Conservation (phyloP, 352 stramenopile genomes). For the Pythium chondricola region DNA sequence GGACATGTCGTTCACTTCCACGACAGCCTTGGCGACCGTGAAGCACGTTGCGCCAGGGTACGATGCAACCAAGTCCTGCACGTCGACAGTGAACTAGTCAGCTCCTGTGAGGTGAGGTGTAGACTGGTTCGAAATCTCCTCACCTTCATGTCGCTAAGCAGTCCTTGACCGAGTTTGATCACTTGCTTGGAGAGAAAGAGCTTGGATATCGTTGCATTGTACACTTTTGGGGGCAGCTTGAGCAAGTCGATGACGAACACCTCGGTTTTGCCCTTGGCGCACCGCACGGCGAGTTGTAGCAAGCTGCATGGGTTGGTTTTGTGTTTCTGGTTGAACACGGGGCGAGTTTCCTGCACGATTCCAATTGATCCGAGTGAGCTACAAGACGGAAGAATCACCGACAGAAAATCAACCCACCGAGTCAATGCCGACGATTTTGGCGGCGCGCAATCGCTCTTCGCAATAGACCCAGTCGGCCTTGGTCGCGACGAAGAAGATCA, state of each 20-base stretch:
- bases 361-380: background rate
- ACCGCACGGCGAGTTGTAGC: slow-evolving; percentile 60
- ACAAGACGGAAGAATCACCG: background rate
- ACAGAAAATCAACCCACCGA: slow-evolving; percentile 37
- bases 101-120: too few relatives aligned
- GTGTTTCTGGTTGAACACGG: slow-evolving; percentile 36
- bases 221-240: slow-evolving; percentile 41
- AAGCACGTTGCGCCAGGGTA: slow-evolving; percentile 73
- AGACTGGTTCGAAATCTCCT: slow-evolving; percentile 1
- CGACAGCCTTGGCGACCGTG: slow-evolving; percentile 46
- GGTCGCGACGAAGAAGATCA: slow-evolving; percentile 47
- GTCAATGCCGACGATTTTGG: slow-evolving; percentile 57
- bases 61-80: slow-evolving; percentile 38
- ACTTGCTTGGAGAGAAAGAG: slow-evolving; percentile 60
- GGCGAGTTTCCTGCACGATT: slow-evolving; percentile 58
- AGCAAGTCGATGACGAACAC: slow-evolving; percentile 75
- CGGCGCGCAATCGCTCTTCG: slow-evolving; percentile 32
- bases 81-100: background rate
- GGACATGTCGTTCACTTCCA: slow-evolving; percentile 76
- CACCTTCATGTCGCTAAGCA: slow-evolving; percentile 58
- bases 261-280: slow-evolving; percentile 40
- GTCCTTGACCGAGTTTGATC: slow-evolving; percentile 64
- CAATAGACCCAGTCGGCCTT: slow-evolving; percentile 46
- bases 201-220: slow-evolving; percentile 46
- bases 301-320: slow-evolving; percentile 41